A percentile compares a stretch with the other conserved stretches of the same genome.
Evolutionary conservation across 192 early-diverging fungal species (phyloP).

Genomic region (Backusella liffmaniae): DNA sequence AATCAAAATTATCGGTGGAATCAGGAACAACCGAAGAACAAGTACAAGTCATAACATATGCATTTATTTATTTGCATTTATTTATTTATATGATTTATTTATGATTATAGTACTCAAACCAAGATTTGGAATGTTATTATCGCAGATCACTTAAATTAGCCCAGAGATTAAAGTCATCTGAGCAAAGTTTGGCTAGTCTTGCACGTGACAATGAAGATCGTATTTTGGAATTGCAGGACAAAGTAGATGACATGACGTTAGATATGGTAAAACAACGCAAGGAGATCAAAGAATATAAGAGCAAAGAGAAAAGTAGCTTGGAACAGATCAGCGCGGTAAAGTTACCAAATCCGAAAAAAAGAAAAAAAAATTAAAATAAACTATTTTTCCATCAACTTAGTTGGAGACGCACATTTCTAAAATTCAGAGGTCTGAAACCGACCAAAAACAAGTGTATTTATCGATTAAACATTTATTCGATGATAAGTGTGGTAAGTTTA

Average conservation of each 20-base stretch:
- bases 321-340: conserved; percentile 42
- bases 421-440: conserved; percentile 31
- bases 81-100: not conserved
- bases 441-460: conserved; percentile 40
- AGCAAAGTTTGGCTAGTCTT: conserved; percentile 38
- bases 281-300: conserved; percentile 41
- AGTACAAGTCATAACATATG: not conserved
- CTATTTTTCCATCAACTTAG: conserved; percentile 10
- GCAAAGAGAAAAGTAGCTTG: conserved; percentile 41
- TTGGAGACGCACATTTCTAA: conserved; percentile 39
- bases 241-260: conserved; percentile 40
- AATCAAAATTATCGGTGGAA: not conserved
- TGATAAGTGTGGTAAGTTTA: conserved; percentile 39
- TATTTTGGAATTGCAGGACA: conserved; percentile 37
- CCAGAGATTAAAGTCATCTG: conserved; percentile 38
- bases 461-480: conserved; percentile 38
- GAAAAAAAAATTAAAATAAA: not conserved
- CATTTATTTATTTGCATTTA: not conserved
- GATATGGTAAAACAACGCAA: conserved; percentile 33
- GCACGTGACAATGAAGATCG: conserved; percentile 44
- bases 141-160: conserved; percentile 36
- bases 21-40: not conserved
- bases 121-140: conserved; percentile 32
- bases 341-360: not conserved
- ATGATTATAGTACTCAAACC: not conserved